Evolutionary conservation across 768 basidiomycete species (phyloP).

Genomic region (Naganishia onofrii): DNA sequence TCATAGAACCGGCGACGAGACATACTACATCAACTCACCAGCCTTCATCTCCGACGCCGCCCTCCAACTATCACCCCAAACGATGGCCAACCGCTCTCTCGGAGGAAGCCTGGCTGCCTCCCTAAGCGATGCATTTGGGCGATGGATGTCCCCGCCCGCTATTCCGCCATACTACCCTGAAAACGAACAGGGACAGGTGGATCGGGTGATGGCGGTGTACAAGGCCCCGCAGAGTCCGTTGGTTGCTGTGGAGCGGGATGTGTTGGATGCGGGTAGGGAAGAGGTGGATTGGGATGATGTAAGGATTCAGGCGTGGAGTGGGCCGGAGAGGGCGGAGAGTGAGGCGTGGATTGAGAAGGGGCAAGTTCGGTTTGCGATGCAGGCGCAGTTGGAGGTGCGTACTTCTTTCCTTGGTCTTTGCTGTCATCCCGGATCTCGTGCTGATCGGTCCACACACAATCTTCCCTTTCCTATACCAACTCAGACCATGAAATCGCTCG

Average conservation of each 20-base stretch:
- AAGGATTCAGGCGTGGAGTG: conserved; percentile 42
- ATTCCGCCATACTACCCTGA: conserved; percentile 12
- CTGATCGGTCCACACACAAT: no score
- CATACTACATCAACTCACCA: conserved; percentile 18
- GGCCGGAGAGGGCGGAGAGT: conserved; percentile 40
- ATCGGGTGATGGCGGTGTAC: conserved; percentile 12
- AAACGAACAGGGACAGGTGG: conserved; percentile 1
- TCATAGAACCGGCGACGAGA: not conserved
- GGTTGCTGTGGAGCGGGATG: conserved; percentile 27
- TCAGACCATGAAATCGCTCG: conserved; percentile 33
- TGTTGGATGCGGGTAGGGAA: conserved; percentile 3
- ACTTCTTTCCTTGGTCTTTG: not conserved
- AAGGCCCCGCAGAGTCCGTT: conserved; percentile 39
- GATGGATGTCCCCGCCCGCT: conserved; percentile 42
- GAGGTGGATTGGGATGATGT: conserved; percentile 44
- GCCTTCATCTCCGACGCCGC: conserved; percentile 17
- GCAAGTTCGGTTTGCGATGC: conserved; percentile 34
- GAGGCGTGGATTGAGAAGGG: conserved; percentile 35
- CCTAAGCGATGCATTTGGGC: conserved; percentile 32
- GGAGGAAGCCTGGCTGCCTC: conserved; percentile 9
- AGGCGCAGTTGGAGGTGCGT: conserved; percentile 39
- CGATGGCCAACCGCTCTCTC: conserved; percentile 25
- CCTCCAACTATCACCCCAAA: conserved; percentile 16
- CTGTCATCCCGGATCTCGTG: no score
- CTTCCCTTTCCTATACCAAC: not conserved